A percentile compares a stretch with the other conserved stretches of the same genome.
phyloP scores from a whole-genome alignment of 1,284 basidiomycete genomes.

The Ceratobasidium papillatum region DNA sequence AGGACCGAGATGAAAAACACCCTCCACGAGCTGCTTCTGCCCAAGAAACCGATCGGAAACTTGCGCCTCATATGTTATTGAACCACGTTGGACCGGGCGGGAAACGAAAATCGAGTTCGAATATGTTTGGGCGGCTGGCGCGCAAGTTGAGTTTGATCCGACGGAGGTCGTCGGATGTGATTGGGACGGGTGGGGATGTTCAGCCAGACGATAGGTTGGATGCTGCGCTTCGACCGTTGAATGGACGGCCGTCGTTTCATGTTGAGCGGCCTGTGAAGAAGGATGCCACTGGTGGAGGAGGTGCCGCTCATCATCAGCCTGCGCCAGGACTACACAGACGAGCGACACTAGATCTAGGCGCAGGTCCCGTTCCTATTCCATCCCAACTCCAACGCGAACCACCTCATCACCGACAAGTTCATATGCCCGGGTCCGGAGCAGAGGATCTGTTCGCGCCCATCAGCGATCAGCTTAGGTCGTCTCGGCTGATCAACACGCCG shows the following conservation, averaged over 20 bases:
- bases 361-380: neutral
- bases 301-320: no score
- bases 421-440: neutral
- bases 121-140: constrained; percentile 26
- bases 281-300: neutral
- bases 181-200: neutral
- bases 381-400: neutral
- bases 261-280: constrained; percentile 19
- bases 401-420: neutral
- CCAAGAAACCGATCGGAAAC: constrained; percentile 35
- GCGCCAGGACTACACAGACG: constrained; percentile 5
- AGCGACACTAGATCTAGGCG: constrained; percentile 25
- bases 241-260: constrained; percentile 27
- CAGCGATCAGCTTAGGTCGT: constrained; percentile 19
- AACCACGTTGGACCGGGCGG: constrained; percentile 36
- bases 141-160: constrained; percentile 39
- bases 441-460: constrained; percentile 14
- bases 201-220: neutral
- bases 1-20: constrained; percentile 19
- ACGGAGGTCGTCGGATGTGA: constrained; percentile 30
- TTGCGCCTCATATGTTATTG: constrained; percentile 26
- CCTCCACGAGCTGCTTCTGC: constrained; percentile 23
- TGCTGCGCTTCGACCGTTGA: constrained; percentile 3
- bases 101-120: constrained; percentile 12
- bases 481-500: constrained; percentile 15